Base-by-base conservation (phyloP, 345 rosid genomes). In the Nasturtium officinale region DNA sequence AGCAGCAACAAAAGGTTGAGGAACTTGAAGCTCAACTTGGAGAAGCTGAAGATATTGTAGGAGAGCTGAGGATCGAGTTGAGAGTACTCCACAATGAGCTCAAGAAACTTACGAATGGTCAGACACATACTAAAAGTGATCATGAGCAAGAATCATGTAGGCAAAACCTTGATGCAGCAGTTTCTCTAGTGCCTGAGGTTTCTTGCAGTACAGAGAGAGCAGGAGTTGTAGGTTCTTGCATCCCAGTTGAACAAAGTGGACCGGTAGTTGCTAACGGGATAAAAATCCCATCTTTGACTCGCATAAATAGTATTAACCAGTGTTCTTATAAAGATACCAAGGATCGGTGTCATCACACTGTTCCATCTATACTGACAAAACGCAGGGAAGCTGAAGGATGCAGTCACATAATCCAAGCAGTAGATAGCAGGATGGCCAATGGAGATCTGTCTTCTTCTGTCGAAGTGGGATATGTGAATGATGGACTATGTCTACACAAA, bases 11-110 rank as follows among this genome's bases (percentile, higher is more conserved):
- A 64, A 89, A 77, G 81, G 84, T 93, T 67, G 92, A 84, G 28
- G 98, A 90, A 80, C 91, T 92, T 65, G 96, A 93, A 78, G 88
- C 94, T 72, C 98, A 82, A 77, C 85, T 93, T 28, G 90, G 89
- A 63, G 98, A 90, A 84, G 93, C 97, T 63, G 89, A 89, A 81
- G 93, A 86, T 78, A 85, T 86, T 46, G 97, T 87, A 32, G 85
- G 84, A 81, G 98, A 90, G 69, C 90, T 93, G 57, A 84, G 92
- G 78, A 77, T 82, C 71, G 97, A 92, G 70, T 81, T 90, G 80
- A 83, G 83, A 72, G 83, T 80, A 77, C 75, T 80, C 21, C 96
- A 76, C 38, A 86, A 82, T 67, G 91, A 86, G 81, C 80, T 87
- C 74, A 90, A 85, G 65, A 86, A 58, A 77, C 72, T 75, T 53